Evolutionary conservation across 2,329 filamentous ascomycete genomes (phyloP).

Genomic region (Clonostachys chloroleuca): DNA sequence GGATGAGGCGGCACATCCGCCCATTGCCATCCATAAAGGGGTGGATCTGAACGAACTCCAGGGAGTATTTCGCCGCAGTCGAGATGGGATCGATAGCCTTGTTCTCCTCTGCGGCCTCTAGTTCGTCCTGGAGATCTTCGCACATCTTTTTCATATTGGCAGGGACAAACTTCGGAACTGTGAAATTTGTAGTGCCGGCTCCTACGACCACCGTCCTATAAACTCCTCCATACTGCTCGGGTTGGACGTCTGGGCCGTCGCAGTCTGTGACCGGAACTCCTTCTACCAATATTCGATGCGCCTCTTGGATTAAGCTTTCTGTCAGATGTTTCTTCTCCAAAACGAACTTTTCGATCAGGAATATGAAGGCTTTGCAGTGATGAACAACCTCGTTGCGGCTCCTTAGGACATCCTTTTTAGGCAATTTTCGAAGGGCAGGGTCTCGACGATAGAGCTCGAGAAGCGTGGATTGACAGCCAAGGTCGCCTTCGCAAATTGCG

Average conservation of each 20-base stretch:
- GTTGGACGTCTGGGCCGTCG: neutral
- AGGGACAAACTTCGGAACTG: constrained; percentile 13
- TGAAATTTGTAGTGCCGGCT: constrained; percentile 17
- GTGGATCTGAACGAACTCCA: constrained; percentile 27
- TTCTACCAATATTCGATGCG: constrained; percentile 9
- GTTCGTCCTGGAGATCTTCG: constrained; percentile 8
- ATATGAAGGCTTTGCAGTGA: constrained; percentile 11
- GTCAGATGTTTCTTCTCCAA: constrained; percentile 2
- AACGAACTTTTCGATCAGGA: constrained; percentile 8
- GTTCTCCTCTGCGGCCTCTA: neutral
- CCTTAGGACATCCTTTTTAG: constrained; percentile 3
- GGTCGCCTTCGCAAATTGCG: neutral
- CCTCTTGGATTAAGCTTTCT: constrained; percentile 10
- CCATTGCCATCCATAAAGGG: constrained; percentile 33
- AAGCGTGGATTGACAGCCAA: no score
- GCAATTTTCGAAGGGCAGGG: no score
- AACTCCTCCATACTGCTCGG: constrained; percentile 13
- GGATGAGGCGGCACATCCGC: constrained; percentile 25
- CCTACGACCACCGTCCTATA: constrained; percentile 14
- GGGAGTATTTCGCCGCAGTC: constrained; percentile 16
- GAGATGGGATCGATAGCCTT: constrained; percentile 18
- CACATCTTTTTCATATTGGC: constrained; percentile 17
- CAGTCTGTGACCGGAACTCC: constrained; percentile 3
- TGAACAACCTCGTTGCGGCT: constrained; percentile 12
- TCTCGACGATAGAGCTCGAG: no score